Evolutionary conservation across 768 basidiomycete genomes (phyloP).

Genomic region (Pholiota microspora): DNA sequence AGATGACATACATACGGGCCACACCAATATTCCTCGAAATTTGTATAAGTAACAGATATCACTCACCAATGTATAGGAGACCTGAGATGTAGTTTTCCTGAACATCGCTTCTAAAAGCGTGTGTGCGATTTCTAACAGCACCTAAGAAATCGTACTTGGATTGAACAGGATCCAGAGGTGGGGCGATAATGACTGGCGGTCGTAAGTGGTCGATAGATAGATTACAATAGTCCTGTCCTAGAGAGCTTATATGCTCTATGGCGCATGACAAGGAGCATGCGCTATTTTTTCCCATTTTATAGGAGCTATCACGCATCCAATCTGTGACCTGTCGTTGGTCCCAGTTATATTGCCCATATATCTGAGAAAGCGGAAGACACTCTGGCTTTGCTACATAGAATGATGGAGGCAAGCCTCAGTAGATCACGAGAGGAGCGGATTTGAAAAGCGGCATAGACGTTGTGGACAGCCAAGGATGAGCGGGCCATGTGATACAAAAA

Average conservation of each 20-base stretch:
- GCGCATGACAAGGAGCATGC: constrained; percentile 2
- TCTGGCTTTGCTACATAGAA: too few relatives aligned
- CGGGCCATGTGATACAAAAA: too few relatives aligned
- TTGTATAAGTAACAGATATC: neutral
- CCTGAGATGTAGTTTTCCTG: constrained; percentile 2
- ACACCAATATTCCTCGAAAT: neutral
- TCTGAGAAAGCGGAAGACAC: too few relatives aligned
- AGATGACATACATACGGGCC: too few relatives aligned
- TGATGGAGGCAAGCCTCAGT: too few relatives aligned
- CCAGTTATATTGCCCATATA: too few relatives aligned
- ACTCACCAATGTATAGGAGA: constrained; percentile 14
- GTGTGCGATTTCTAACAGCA: neutral
- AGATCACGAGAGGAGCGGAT: too few relatives aligned
- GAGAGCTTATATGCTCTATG: neutral
- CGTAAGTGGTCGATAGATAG: constrained; percentile 1
- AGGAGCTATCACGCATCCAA: neutral
- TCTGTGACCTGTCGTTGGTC: too few relatives aligned
- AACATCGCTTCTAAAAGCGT: constrained; percentile 2
- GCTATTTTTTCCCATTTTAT: neutral
- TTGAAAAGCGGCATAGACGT: too few relatives aligned
- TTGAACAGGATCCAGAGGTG: neutral
- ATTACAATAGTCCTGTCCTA: too few relatives aligned
- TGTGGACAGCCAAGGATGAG: too few relatives aligned
- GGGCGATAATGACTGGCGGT: neutral
- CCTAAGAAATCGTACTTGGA: too few relatives aligned